Percentiles rank a stretch among this genome's conserved stretches.
Evolutionary conservation across 2,329 filamentous ascomycete species (phyloP).

Genomic region (Alternaria metachromatica): DNA sequence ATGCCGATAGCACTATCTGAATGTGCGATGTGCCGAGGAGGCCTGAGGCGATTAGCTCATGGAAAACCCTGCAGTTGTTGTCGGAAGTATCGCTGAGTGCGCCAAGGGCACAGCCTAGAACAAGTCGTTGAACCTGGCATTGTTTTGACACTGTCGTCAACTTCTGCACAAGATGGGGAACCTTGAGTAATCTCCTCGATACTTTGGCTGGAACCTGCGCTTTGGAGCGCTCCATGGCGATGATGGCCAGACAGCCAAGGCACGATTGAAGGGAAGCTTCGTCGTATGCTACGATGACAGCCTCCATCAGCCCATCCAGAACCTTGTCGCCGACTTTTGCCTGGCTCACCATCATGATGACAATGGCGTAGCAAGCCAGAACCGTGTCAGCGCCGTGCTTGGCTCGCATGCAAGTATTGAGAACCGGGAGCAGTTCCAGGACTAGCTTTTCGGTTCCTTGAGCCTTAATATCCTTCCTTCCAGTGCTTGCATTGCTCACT

Average conservation of each 20-base stretch:
- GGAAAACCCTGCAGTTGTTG: constrained; percentile 56
- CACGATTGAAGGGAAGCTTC: constrained; percentile 74
- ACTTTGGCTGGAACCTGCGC: constrained; percentile 73
- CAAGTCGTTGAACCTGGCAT: constrained; percentile 73
- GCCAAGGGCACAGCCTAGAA: constrained; percentile 71
- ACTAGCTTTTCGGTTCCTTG: constrained; percentile 82
- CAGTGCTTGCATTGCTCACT: constrained; percentile 78
- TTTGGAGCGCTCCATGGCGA: constrained; percentile 79
- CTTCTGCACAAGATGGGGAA: constrained; percentile 65
- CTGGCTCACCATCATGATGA: constrained; percentile 84
- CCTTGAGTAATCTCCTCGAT: constrained; percentile 70
- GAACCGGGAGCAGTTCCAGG: constrained; percentile 69
- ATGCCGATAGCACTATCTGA: constrained; percentile 68
- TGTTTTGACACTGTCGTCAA: constrained; percentile 68
- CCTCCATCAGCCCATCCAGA: constrained; percentile 88
- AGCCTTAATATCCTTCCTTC: constrained; percentile 75
- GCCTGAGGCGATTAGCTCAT: constrained; percentile 65
- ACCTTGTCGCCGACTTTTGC: constrained; percentile 78
- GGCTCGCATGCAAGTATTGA: constrained; percentile 80
- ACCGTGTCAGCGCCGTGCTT: constrained; percentile 79
- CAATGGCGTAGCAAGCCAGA: constrained; percentile 89
- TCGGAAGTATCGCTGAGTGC: constrained; percentile 29
- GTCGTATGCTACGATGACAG: constrained; percentile 79
- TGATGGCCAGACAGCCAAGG: constrained; percentile 78
- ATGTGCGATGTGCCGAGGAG: constrained; percentile 69